Percentiles rank a stretch among this genome's conserved stretches.
phyloP scores from a whole-genome alignment of 1,284 basidiomycete species.

The Marasmius sp. region DNA sequence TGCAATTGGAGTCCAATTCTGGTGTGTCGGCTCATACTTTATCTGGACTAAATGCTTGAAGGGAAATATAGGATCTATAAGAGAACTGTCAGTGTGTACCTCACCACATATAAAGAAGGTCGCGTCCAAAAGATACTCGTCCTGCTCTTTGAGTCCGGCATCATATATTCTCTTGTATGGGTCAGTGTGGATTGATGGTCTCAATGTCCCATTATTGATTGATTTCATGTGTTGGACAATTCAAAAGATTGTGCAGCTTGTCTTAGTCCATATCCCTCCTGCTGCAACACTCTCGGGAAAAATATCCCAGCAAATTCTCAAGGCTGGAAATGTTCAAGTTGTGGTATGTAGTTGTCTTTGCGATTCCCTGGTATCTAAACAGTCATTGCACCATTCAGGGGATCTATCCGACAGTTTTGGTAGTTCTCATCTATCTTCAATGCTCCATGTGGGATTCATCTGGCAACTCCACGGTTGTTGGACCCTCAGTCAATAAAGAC shows the following conservation, averaged over 20 bases:
- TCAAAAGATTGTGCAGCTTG: neutral
- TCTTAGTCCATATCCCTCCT: neutral
- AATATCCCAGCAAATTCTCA: neutral
- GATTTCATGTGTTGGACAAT: neutral
- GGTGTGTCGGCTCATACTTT: neutral
- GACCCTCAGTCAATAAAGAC: neutral
- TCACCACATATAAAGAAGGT: neutral
- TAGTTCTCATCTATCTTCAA: neutral
- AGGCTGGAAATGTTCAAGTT: neutral
- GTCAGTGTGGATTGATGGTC: neutral
- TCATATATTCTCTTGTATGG: neutral
- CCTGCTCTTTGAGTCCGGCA: neutral
- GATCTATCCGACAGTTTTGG: neutral
- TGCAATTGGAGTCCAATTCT: neutral
- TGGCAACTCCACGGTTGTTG: neutral
- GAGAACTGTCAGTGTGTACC: neutral
- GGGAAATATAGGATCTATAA: neutral
- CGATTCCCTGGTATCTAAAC: neutral
- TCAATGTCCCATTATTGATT: neutral
- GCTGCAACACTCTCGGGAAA: neutral
- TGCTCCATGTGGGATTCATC: neutral
- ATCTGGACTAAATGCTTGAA: neutral
- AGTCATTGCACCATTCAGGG: neutral
- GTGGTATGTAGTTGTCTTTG: neutral
- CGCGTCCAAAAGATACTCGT: neutral